Percentiles rank a stretch among this genome's conserved stretches.
Evolutionary conservation across 768 basidiomycete genomes (phyloP).

Genomic region (Mycena haematopus): DNA sequence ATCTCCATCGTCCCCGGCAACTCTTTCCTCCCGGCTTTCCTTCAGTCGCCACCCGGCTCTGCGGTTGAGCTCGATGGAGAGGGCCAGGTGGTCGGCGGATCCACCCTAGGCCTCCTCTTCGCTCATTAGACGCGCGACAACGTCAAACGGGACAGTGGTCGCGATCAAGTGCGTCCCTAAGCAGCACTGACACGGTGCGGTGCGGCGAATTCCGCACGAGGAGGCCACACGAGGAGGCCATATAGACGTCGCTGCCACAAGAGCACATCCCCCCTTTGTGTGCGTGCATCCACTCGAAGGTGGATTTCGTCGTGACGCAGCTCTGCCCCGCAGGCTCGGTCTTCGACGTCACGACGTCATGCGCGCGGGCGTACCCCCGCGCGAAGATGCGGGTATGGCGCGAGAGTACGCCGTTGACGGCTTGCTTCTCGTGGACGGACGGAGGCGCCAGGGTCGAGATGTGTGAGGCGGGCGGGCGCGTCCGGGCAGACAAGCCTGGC

Average conservation of each 20-base stretch:
- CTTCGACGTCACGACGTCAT: slow-evolving; percentile 85
- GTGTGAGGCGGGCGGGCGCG: too few relatives aligned
- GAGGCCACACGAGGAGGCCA: too few relatives aligned
- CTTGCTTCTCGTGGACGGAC: too few relatives aligned
- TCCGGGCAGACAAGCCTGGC: too few relatives aligned
- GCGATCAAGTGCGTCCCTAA: slow-evolving; percentile 86
- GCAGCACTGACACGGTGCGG: slow-evolving; percentile 57
- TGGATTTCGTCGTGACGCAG: slow-evolving; percentile 83
- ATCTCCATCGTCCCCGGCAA: slow-evolving; percentile 66
- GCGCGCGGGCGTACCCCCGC: slow-evolving; percentile 69
- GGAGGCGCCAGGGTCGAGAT: too few relatives aligned
- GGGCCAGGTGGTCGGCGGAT: slow-evolving; percentile 71
- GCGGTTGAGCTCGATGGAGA: slow-evolving; percentile 63
- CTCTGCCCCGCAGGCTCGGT: slow-evolving; percentile 87
- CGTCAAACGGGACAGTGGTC: slow-evolving; percentile 64
- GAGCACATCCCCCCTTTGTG: slow-evolving; percentile 90
- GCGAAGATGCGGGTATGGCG: slow-evolving; percentile 84
- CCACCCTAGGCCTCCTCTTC: slow-evolving; percentile 76
- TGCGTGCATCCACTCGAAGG: slow-evolving; percentile 62
- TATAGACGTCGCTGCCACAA: slow-evolving; percentile 82
- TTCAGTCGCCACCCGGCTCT: slow-evolving; percentile 41
- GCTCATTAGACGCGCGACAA: slow-evolving; percentile 76
- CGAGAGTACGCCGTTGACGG: too few relatives aligned
- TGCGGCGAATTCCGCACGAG: slow-evolving; percentile 71
- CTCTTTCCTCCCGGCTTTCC: slow-evolving; percentile 76